Base-by-base conservation (phyloP, 805 yeast species). In the Saturnispora sekii region DNA sequence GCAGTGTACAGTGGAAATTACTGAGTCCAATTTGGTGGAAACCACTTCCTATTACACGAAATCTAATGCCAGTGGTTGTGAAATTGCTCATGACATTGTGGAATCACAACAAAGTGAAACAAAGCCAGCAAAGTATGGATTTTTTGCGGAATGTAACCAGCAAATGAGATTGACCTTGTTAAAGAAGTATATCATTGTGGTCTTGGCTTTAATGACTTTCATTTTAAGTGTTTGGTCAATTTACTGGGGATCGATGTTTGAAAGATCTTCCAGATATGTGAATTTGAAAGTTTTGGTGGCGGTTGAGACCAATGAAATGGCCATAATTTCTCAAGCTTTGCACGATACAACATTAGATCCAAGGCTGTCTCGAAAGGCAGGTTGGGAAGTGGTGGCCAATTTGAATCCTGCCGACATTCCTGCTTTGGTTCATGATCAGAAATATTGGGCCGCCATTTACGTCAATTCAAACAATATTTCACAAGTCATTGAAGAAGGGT, bases 401-500 rank as follows among this genome's bases (percentile, higher is more conserved):
- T 48, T 54, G 30, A 39, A 41, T 4, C 63, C 59, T 31, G 66
- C 66, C 8, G 72, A 73, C 50, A 56, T 79, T 16, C 32, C 59
- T 34, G 53, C 69, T 31, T 61, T 62, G 43, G 69, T 83, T 4
- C 76, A 73, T 52, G 72, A 71, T 43, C 75, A 79, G 58, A 54
- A 71, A 15, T 80, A 70, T 53, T 84, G 90, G 93, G 70, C 74
- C 18, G 73, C 81, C 0, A 62, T 81, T 32, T 73, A 76, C 49
- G 74, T 82, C 31, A 53, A 57, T 15, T 60, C 68, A 11, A 71
- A 75, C 53, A 38, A 53, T 38, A 55, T 49, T 6, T 76, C 82
- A 0, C 67, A 78, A 4, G 53, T 53, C 18, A 57, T 68, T 17
- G 48, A 55, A 21, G 52, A 62, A 16, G 78, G 78, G 3, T 59